Evolutionary conservation across 2,329 filamentous ascomycete species (phyloP).

Genomic region (Apiospora rasikravindrae): DNA sequence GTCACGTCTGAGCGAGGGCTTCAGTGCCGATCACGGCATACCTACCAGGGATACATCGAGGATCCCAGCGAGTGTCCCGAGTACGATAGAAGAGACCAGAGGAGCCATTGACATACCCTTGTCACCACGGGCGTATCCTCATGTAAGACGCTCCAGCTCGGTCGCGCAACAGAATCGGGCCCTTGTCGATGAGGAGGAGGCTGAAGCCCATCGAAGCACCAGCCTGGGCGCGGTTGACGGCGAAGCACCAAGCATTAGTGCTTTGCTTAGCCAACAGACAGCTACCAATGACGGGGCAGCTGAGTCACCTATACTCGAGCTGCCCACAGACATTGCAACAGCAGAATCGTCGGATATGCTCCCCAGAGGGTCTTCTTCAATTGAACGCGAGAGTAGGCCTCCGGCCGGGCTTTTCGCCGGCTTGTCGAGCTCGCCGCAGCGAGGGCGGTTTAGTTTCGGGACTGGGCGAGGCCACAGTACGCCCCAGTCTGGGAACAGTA

Average conservation of each 20-base stretch:
- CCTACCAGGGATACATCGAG: constrained; percentile 38
- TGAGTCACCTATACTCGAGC: constrained; percentile 43
- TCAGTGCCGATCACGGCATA: constrained; percentile 71
- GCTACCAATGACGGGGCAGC: constrained; percentile 44
- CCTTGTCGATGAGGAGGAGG: constrained; percentile 62
- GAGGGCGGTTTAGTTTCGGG: constrained; percentile 50
- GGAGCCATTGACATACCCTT: constrained; percentile 74
- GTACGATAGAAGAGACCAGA: constrained; percentile 59
- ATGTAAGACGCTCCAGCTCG: constrained; percentile 70
- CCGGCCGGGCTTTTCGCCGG: constrained; percentile 49
- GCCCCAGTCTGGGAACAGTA: constrained; percentile 40
- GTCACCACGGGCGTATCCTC: constrained; percentile 65
- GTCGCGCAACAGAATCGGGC: constrained; percentile 67
- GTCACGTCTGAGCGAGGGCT: constrained; percentile 90
- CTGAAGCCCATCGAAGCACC: constrained; percentile 68
- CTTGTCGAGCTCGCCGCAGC: constrained; percentile 51
- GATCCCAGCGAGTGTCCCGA: constrained; percentile 43
- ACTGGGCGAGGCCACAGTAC: constrained; percentile 40
- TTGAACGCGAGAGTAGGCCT: constrained; percentile 51
- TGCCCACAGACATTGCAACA: constrained; percentile 48
- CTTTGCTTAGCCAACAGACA: constrained; percentile 57
- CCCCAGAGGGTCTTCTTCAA: constrained; percentile 44
- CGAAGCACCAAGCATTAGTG: constrained; percentile 68
- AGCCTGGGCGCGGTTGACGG: constrained; percentile 71
- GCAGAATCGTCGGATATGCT: constrained; percentile 46